Percentiles rank a stretch among this genome's conserved stretches.
Conservation (phyloP, 2,329 filamentous ascomycete species). For the Monosporascus cannonballus region DNA sequence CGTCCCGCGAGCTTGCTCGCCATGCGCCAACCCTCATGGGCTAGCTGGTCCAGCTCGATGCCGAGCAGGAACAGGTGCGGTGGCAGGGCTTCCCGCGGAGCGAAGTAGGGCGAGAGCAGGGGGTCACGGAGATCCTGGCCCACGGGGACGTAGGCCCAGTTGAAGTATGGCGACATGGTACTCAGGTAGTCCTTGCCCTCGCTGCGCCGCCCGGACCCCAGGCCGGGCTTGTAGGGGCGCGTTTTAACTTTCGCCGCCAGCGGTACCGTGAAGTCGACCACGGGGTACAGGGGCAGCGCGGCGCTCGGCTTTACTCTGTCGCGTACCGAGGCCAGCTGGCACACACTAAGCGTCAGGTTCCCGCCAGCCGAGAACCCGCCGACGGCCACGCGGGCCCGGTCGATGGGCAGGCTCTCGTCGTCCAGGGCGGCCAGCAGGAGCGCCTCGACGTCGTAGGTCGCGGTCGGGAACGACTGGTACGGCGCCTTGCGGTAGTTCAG, state of each 20-base stretch:
- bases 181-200: conserved; percentile 20
- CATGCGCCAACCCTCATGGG: conserved; percentile 34
- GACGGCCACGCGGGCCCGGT: conserved; percentile 31
- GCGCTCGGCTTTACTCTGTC: conserved; percentile 25
- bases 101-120: conserved; percentile 33
- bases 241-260: conserved; percentile 22
- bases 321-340: conserved; percentile 31
- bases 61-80: conserved; percentile 36
- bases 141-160: conserved; percentile 35
- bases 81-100: conserved; percentile 29
- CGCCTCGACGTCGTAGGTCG: conserved; percentile 33
- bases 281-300: conserved; percentile 31
- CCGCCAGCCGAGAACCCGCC: conserved; percentile 41
- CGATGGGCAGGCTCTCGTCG: conserved; percentile 35
- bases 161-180: conserved; percentile 25
- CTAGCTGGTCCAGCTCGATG: conserved; percentile 40
- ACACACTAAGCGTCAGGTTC: conserved; percentile 32
- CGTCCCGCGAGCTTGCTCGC: conserved; percentile 28
- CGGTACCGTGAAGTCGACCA: conserved; percentile 32
- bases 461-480: conserved; percentile 31
- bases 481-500: conserved; percentile 39
- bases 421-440: conserved; percentile 31
- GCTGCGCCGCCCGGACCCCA: conserved; percentile 21
- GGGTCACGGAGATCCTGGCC: conserved; percentile 30
- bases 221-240: conserved; percentile 29